Evolutionary conservation across 2,329 filamentous ascomycete genomes (phyloP), one percentile per base, ranked within the genome.

Genomic region (Hypoxylon sp.): DNA sequence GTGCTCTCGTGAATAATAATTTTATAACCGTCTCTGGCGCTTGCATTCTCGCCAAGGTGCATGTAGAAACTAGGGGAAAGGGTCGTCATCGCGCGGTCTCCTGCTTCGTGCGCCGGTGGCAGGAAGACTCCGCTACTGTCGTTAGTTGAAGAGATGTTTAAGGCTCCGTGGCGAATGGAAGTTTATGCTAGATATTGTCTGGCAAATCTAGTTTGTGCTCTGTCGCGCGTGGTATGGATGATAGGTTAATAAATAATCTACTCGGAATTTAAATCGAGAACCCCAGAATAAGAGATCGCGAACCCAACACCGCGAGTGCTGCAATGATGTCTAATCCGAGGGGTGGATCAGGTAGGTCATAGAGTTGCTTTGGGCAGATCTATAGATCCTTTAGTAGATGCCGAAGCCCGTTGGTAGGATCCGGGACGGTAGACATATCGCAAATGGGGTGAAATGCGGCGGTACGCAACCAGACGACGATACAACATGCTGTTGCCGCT

Each of bases 11-110:
- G 51, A 30, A 55, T 39, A 19, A 50, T 30, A 23, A 54, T 54
- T 58, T 65, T 56, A 34, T 9, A 57, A 54, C 25, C 43, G 61
- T 21, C 56, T 61, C 51, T 47, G 21, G 43, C 45, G 46, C 53
- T 48, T 57, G 55, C 56, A 63, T 68, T 68, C 48, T 67, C 61
- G 67, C 67, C 61, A 70, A 68, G 16, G 67, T 59, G 53, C 45
- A 61, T 53, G 23, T 47, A 46, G 32, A 45, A 41, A 39, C 39
- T n/a, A n/a, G n/a, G n/a, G n/a, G n/a, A n/a, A n/a, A n/a, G n/a
- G 51, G 23, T 61, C 54, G 53, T 57, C 39, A 67, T 67, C 53
- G 51, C 56, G 54, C 37, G 55, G 51, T 52, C 41, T 50, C 32
- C 25, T 32, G 19, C 37, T 48, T 34, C 19, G 11, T 37, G 47